phyloP scores from a whole-genome alignment of 495 filamentous ascomycete species.

The Neurospora sp. region DNA sequence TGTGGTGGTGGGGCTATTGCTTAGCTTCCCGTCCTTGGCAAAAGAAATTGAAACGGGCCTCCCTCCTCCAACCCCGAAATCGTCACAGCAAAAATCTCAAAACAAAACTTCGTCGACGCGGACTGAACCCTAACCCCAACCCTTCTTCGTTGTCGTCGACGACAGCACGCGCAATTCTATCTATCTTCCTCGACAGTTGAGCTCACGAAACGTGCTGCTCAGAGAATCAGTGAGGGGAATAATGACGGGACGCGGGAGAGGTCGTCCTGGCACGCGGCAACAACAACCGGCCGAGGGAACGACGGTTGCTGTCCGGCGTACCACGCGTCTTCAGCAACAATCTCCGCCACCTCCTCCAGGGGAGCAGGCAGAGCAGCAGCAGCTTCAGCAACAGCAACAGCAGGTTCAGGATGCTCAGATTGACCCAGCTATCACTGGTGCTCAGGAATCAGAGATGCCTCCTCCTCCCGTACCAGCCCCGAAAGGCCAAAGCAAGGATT shows the following conservation, averaged over 20 bases:
- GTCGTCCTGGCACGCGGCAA: conserved; percentile 9
- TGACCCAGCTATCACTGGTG: conserved; percentile 16
- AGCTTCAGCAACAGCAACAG: background rate
- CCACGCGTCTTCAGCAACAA: conserved; percentile 1
- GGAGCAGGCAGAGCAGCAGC: conserved; percentile 10
- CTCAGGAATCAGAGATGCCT: conserved; percentile 11
- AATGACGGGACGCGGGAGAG: conserved; percentile 18
- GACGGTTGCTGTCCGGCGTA: background rate
- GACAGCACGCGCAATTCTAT: background rate
- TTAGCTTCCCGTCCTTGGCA: background rate
- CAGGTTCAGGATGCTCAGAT: conserved; percentile 6
- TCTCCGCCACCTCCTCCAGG: conserved; percentile 16
- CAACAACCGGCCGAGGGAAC: conserved; percentile 2
- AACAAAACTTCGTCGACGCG: conserved; percentile 10
- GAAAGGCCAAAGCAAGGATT: conserved; percentile 6
- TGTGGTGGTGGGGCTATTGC: background rate
- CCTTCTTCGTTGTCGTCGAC: conserved; percentile 11
- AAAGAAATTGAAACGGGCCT: background rate
- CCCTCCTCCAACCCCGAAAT: background rate
- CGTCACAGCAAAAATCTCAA: conserved; percentile 7
- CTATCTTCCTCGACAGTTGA: background rate
- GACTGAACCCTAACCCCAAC: conserved; percentile 27
- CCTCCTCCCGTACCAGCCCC: conserved; percentile 14
- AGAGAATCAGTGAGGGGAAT: background rate
- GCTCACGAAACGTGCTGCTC: background rate